phyloP scores from a whole-genome alignment of 768 basidiomycete species.

The Suillus americanus region DNA sequence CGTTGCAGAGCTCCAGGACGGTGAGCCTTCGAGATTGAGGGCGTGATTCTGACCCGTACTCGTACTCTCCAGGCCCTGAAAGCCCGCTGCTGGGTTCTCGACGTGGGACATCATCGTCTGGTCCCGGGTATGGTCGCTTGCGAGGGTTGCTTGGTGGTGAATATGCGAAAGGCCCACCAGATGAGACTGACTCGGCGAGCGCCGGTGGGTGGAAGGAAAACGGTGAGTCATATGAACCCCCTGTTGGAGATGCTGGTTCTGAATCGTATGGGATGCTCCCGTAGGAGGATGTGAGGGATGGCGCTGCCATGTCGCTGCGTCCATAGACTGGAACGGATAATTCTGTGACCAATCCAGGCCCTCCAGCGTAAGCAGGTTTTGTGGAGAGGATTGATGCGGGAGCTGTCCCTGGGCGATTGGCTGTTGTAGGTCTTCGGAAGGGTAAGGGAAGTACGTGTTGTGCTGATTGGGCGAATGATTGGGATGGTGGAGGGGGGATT shows the following conservation, averaged over 20 bases:
- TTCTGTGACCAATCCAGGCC: constrained; percentile 53
- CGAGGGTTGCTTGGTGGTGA: constrained; percentile 46
- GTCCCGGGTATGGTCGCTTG: constrained; percentile 61
- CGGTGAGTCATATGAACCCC: constrained; percentile 55
- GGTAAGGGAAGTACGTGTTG: constrained; percentile 59
- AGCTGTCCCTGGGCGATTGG: constrained; percentile 69
- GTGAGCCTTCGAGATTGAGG: constrained; percentile 79
- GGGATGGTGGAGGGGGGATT: constrained; percentile 48
- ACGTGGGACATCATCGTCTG: constrained; percentile 40
- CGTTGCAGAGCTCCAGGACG: constrained; percentile 90
- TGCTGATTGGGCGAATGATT: constrained; percentile 41
- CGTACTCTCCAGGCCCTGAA: constrained; percentile 45
- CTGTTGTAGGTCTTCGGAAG: constrained; percentile 53
- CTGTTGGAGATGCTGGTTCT: constrained; percentile 22
- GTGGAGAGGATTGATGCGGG: constrained; percentile 55
- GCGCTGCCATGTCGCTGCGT: constrained; percentile 40
- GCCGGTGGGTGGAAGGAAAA: constrained; percentile 79
- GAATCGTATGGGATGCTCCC: constrained; percentile 22
- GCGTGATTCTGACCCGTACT: constrained; percentile 72
- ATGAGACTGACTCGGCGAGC: constrained; percentile 36
- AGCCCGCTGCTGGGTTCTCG: constrained; percentile 34
- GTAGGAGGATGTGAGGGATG: constrained; percentile 26
- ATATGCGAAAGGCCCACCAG: constrained; percentile 32
- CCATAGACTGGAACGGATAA: constrained; percentile 41
- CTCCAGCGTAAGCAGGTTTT: constrained; percentile 47